A percentile compares a stretch with the other conserved stretches of the same genome.
Conservation (phyloP, 331 rosid species). For the Stylosanthes scabra region DNA sequence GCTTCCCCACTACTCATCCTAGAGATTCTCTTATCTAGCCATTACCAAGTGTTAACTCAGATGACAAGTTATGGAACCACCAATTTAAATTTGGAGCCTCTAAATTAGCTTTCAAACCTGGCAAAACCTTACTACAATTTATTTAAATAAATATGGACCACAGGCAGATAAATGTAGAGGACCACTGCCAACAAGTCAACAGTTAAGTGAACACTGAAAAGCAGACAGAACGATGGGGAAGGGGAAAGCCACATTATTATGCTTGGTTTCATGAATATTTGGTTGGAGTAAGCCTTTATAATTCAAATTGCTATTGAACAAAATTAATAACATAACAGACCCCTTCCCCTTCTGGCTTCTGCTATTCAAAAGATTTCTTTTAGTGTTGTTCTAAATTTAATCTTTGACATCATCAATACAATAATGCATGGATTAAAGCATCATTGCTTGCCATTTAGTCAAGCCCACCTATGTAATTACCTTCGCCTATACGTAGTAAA, state of each 20-base stretch:
- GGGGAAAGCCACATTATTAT: background rate
- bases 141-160: constrained; percentile 35
- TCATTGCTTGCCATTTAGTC: too few species aligned
- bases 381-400: background rate
- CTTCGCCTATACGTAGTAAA: too few species aligned
- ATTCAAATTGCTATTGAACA: background rate
- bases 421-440: too few species aligned
- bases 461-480: too few species aligned
- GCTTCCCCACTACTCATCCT: background rate
- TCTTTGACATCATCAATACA: too few species aligned
- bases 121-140: constrained; percentile 5
- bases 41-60: background rate
- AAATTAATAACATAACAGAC: background rate
- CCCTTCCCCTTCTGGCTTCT: too few species aligned
- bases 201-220: constrained; percentile 22
- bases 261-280: background rate
- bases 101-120: constrained; percentile 34
- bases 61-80: constrained; percentile 16
- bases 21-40: constrained; percentile 1
- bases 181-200: constrained; percentile 32
- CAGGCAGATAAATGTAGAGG: constrained; percentile 29
- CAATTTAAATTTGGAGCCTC: constrained; percentile 35
- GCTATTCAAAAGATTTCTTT: background rate
- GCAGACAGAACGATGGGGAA: constrained; percentile 9
- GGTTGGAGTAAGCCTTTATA: background rate